These are phyloP conservation scores for Hirschfeldia incana DNA, from an alignment of 345 rosid genomes.

Conservation along the genomic window DNA sequence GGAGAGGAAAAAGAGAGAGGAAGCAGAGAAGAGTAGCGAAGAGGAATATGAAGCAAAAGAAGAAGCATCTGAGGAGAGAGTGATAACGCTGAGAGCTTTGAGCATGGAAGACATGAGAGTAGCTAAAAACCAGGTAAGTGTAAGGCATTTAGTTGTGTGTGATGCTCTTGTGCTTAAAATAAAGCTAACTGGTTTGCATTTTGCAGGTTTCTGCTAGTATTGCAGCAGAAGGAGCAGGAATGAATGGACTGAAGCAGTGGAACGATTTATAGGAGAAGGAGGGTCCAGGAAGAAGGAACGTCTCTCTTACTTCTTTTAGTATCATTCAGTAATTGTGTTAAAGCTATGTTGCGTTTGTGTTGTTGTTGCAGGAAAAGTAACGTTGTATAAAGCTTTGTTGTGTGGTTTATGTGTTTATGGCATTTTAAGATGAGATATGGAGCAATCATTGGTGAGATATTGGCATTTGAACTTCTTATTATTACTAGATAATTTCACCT, in stretches of 20 bases:
- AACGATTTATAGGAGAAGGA: constrained; percentile 90
- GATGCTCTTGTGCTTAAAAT: not conserved
- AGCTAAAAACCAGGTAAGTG: constrained; percentile 82
- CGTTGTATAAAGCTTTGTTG: too few relatives aligned
- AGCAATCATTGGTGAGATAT: too few relatives aligned
- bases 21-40: constrained; percentile 55
- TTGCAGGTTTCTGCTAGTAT: constrained; percentile 88
- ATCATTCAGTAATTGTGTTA: not conserved
- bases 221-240: constrained; percentile 76
- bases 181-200: not conserved
- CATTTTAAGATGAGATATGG: too few relatives aligned
- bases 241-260: constrained; percentile 91
- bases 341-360: too few relatives aligned
- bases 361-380: too few relatives aligned
- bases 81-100: constrained; percentile 64
- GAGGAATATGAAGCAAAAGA: constrained; percentile 44
- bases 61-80: constrained; percentile 58
- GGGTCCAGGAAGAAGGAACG: constrained; percentile 94
- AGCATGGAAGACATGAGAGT: constrained; percentile 91
- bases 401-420: too few relatives aligned
- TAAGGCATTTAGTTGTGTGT: not conserved
- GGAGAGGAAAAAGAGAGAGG: constrained; percentile 52
- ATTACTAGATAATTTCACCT: too few relatives aligned
- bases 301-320: constrained; percentile 78
- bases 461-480: too few relatives aligned